Base-by-base conservation (phyloP, 1,139 yeast species). In the Hemisphaericaspora xylanilytica region DNA sequence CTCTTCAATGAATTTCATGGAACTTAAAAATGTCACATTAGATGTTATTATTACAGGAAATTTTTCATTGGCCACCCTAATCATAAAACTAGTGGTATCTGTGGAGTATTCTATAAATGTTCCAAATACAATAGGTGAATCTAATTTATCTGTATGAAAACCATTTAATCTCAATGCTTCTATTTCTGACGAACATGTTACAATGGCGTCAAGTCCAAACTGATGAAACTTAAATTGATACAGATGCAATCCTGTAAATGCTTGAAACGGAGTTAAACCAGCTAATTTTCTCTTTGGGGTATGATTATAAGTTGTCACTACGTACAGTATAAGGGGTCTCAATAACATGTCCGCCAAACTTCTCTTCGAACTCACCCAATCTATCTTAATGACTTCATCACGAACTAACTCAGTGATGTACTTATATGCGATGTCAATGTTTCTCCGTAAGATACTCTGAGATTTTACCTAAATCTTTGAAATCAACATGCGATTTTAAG, bases 381-480 rank as follows among this genome's bases (percentile, higher is more conserved):
- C 26, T 24, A 24, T 11, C 11, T 24, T 24, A 24, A 24, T 24
- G 12, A 9, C 26, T 24, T 11, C 11, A 24, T 24, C 12, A 9
- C 12, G 8, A 6, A 11, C 26, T 9, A 24, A 11, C 8, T 24
- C 26, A 9, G 12, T 24, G 8, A 24, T 9, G 11, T 24, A 24
- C 12, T 24, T 24, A 9, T 6, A 24, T 9, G 26, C 10, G 11
- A 24, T 24, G 11, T 24, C 26, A 24, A 24, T 24, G 26, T 24
- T 7, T n/a, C n/a, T n/a, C n/a, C n/a, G n/a, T n/a, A 24, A 37
- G 34, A 18, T 29, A 37, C 3, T 33, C 26, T 4, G 34, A 24
- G 2, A 37, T 33, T 3, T 12, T 6, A 3, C 37, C 40, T 12
- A 28, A 17, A 18, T 33, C 22, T 12, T 30, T 37, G 4, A 37